These are phyloP conservation scores for Alternaria solani DNA, from an alignment of 2,329 filamentous ascomycete genomes.

Conservation along the genomic window DNA sequence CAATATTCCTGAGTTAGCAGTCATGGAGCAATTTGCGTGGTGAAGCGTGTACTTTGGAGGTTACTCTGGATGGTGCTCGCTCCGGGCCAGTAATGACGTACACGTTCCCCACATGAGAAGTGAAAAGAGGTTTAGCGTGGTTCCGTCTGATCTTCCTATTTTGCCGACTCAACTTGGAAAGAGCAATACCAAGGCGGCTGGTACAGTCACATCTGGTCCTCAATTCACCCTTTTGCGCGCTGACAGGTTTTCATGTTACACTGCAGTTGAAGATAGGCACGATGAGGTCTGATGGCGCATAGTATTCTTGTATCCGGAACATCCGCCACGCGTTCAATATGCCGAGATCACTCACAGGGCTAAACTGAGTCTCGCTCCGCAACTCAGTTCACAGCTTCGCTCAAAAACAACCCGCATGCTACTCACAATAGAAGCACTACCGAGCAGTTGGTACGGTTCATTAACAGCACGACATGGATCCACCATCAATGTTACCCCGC, in stretches of 20 bases:
- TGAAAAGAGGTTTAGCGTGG: background rate
- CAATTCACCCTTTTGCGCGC: background rate
- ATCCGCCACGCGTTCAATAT: slow-evolving; percentile 3
- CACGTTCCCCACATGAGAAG: background rate
- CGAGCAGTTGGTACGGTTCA: slow-evolving; percentile 4
- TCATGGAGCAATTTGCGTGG: background rate
- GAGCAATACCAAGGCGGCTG: background rate
- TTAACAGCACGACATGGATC: slow-evolving; percentile 10
- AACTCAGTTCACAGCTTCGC: slow-evolving; percentile 4
- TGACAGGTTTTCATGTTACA: background rate
- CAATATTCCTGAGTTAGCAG: background rate
- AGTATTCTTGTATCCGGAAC: background rate
- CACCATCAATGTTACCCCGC: slow-evolving; percentile 23
- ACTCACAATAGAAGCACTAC: background rate
- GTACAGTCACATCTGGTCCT: background rate
- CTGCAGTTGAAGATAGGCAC: too few relatives aligned
- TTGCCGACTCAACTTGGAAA: background rate
- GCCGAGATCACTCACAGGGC: slow-evolving; percentile 5
- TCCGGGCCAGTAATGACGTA: background rate
- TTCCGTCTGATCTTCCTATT: background rate
- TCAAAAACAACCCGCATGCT: slow-evolving; percentile 1
- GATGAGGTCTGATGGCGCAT: background rate
- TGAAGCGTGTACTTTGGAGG: background rate
- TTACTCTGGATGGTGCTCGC: background rate
- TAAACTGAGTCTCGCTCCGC: background rate